Evolutionary conservation across 169 alveolate species (phyloP).

Genomic region (Besnoitia besnoiti): DNA sequence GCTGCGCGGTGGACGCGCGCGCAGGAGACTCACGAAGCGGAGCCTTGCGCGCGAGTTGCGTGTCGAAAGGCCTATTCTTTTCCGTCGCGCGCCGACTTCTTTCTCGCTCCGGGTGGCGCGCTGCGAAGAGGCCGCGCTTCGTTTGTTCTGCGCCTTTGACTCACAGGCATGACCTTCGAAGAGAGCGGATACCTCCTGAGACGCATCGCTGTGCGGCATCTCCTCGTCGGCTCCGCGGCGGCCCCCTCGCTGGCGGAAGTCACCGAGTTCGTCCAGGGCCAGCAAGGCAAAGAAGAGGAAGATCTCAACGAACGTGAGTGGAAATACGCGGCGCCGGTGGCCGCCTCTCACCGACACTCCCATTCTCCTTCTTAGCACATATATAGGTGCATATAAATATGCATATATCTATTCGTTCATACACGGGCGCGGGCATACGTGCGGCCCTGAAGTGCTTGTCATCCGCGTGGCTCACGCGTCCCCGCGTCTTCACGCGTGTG

Average conservation of each 20-base stretch:
- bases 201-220: conserved; percentile 40
- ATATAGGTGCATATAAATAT: background rate
- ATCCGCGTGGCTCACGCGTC: too few species aligned
- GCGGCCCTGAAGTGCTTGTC: too few species aligned
- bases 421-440: background rate
- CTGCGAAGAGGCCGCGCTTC: background rate
- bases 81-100: background rate
- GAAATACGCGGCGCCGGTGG: background rate
- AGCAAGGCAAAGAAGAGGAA: background rate
- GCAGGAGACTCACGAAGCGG: too few species aligned
- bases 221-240: conserved; percentile 38
- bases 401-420: too few species aligned
- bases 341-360: too few species aligned
- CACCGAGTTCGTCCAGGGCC: conserved; percentile 19
- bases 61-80: background rate
- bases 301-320: background rate
- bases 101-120: background rate
- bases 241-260: conserved; percentile 44
- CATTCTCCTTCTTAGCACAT: background rate
- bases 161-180: conserved; percentile 40
- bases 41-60: too few species aligned
- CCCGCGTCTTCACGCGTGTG: background rate
- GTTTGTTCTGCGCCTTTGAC: background rate
- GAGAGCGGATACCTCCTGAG: conserved; percentile 45
- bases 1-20: too few species aligned